Evolutionary conservation across 345 rosid genomes (phyloP), one percentile per base, ranked within the genome.

Genomic region (Boechera retrofracta): DNA sequence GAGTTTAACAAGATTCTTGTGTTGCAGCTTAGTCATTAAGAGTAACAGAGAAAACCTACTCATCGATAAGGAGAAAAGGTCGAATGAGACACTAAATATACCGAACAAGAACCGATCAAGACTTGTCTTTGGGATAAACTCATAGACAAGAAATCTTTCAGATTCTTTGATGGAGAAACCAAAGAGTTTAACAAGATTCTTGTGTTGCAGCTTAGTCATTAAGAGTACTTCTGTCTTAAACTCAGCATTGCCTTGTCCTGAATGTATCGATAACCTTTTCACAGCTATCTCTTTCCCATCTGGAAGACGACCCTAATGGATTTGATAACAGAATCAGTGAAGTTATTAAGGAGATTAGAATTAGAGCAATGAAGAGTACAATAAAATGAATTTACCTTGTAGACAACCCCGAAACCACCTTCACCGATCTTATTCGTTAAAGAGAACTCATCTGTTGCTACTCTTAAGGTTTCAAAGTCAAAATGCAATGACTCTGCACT

Each of bases 121-220:
- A 71, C 82, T 79, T 29, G 55, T 56, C n/a, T 79, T 79, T 4
- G 72, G 41, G 26, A 74, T 49, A 66, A 52, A 74, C 72, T 79
- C 76, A 69, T 79, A 74, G 18, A 79, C 71, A 29, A 74, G 76
- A 69, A 79, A 68, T 53, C 74, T 60, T 69, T 79, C 79, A 10
- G 64, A 42, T 62, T 75, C 68, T 44, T 55, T 61, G 15, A 59
- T 61, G 21, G 70, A 79, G 75, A 73, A 79, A 6, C 82, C 79
- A 18, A 79, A 57, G 38, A 79, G 79, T 36, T 76, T 74, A 55
- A 83, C 78, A 61, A 83, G 76, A 71, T 87, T 84, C 67, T 80
- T 79, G 64, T 87, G 89, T 33, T 87, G 84, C 24, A 87, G 82
- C 69, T 61, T 84, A 42, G 84, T 81, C 57, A 85, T 80, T 65